These are phyloP conservation scores for Umbelopsis sp. DNA, from an alignment of 192 early-diverging fungal species.

Conservation along the genomic window DNA sequence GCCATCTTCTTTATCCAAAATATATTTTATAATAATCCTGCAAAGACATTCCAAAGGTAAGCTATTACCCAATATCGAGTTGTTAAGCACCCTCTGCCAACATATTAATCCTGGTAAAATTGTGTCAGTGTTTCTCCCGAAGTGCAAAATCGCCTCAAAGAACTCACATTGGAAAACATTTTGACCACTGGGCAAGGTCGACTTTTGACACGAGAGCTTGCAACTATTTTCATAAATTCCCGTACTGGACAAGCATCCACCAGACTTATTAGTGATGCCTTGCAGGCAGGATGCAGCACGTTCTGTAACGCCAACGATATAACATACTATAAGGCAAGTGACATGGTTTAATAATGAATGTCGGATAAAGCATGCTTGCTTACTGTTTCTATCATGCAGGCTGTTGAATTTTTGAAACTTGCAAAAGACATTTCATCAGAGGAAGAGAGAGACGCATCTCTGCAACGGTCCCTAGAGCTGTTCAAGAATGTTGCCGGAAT, in stretches of 20 bases:
- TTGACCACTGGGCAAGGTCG: conserved; percentile 18
- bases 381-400: conserved; percentile 6
- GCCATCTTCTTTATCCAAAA: conserved; percentile 24
- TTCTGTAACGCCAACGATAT: conserved; percentile 26
- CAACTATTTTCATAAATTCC: conserved; percentile 21
- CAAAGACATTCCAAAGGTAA: conserved; percentile 16
- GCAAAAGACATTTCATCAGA: conserved; percentile 10
- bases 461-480: conserved; percentile 17
- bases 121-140: background rate
- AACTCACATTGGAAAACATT: conserved; percentile 27
- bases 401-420: conserved; percentile 22
- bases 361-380: conserved; percentile 3
- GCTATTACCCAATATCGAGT: background rate
- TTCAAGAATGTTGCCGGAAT: conserved; percentile 26
- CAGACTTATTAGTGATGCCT: conserved; percentile 15
- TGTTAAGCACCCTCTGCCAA: background rate
- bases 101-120: background rate
- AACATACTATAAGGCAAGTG: conserved; percentile 30
- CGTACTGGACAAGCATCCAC: background rate
- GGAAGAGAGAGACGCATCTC: conserved; percentile 7
- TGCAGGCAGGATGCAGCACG: conserved; percentile 17
- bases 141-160: conserved; percentile 2
- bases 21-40: conserved; percentile 15
- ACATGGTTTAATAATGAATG: background rate
- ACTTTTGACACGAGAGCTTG: conserved; percentile 24